Evolutionary conservation across 768 basidiomycete genomes (phyloP).

Genomic region (Psilocybe azurescens): DNA sequence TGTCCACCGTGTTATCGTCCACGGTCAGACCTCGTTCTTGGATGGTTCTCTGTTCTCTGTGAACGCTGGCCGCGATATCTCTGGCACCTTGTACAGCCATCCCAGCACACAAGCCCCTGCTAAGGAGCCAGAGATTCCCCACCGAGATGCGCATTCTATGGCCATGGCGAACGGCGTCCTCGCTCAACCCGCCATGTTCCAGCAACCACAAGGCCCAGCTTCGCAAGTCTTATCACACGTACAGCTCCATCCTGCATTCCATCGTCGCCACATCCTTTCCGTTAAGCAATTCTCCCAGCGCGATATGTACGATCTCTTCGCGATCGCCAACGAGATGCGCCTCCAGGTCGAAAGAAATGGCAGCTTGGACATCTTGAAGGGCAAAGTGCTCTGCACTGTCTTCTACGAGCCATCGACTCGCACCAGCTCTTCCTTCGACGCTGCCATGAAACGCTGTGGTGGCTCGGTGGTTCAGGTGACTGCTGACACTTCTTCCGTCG

Average conservation of each 20-base stretch:
- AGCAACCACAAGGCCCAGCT: conserved; percentile 36
- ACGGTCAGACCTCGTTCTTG: conserved; percentile 87
- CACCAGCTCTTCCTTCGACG: conserved; percentile 95
- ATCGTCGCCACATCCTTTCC: conserved; percentile 90
- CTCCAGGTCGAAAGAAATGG: conserved; percentile 94
- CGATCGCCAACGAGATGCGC: conserved; percentile 95
- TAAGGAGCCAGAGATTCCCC: conserved; percentile 35
- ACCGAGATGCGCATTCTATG: conserved; percentile 30
- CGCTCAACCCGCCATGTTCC: conserved; percentile 25
- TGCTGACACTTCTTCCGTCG: conserved; percentile 83
- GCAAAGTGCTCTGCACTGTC: conserved; percentile 87
- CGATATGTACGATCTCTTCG: conserved; percentile 93
- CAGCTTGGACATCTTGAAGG: conserved; percentile 85
- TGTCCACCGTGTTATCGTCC: conserved; percentile 90
- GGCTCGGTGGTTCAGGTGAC: conserved; percentile 91
- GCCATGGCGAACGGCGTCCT: conserved; percentile 26
- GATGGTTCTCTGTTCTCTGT: conserved; percentile 76
- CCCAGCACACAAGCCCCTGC: conserved; percentile 24
- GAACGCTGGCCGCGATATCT: conserved; percentile 75
- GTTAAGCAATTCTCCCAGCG: conserved; percentile 92
- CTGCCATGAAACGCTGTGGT: conserved; percentile 98
- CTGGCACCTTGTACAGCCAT: conserved; percentile 53
- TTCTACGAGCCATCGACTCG: conserved; percentile 99
- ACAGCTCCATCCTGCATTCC: conserved; percentile 84
- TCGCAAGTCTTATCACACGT: conserved; percentile 51